Conservation (phyloP, 495 filamentous ascomycete species). For the Penicillium malachiteum region DNA sequence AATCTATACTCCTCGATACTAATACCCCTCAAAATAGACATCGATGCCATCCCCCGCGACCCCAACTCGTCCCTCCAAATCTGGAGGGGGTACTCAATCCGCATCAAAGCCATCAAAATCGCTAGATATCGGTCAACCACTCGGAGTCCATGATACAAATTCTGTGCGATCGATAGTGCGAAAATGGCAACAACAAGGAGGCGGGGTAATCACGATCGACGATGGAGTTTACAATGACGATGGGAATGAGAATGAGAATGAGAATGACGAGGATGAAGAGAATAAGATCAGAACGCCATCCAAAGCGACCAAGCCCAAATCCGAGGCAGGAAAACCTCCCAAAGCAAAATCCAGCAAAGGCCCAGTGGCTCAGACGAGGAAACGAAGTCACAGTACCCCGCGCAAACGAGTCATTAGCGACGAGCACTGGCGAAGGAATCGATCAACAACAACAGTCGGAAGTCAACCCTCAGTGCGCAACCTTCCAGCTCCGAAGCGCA, state of each 20-base stretch:
- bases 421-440: constrained; percentile 65
- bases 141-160: constrained; percentile 55
- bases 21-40: constrained; percentile 18
- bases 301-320: constrained; percentile 26
- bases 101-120: constrained; percentile 33
- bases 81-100: constrained; percentile 35
- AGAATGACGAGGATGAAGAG: constrained; percentile 13
- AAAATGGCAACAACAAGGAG: constrained; percentile 70
- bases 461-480: constrained; percentile 44
- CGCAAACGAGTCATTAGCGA: constrained; percentile 80
- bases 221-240: constrained; percentile 41
- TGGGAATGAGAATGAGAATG: constrained; percentile 15
- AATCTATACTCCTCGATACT: no score
- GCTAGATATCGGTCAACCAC: constrained; percentile 51
- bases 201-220: constrained; percentile 55
- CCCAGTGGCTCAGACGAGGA: constrained; percentile 17
- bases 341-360: constrained; percentile 8
- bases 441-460: constrained; percentile 36
- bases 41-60: constrained; percentile 49
- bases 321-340: constrained; percentile 13
- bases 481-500: constrained; percentile 50
- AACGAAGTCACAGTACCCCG: constrained; percentile 56
- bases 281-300: constrained; percentile 23
- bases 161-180: constrained; percentile 70
- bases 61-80: constrained; percentile 41